Base-by-base conservation (phyloP, 2,329 filamentous ascomycete species). In the Verticillium klebahnii region DNA sequence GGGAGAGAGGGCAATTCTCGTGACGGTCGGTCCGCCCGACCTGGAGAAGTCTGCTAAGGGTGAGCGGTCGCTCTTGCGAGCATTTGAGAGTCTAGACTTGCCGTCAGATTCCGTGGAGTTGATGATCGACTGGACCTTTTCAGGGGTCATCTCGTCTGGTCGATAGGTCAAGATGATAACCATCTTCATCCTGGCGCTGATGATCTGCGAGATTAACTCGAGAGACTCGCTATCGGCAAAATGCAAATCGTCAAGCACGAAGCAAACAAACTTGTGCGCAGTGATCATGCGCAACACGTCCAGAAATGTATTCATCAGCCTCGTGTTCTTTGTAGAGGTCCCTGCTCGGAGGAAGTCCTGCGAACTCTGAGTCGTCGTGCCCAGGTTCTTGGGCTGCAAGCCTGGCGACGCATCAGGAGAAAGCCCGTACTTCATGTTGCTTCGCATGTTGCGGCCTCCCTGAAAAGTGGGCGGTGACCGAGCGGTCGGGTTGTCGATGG, bases 221-320 rank as follows among this genome's bases (percentile, higher is more conserved):
- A 95, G 77, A 15, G 90, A 95, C 73, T 97, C 94, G 31, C 90
- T 86, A 71, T 97, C 94, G 7, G 93, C 92, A 73, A 92, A 95
- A 69, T 97, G 93, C 36, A 97, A 78, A 73, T 97, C 94, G 70
- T 97, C 94, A 32, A 97, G 77, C 68, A 89, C 93, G 68, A 97
- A 88, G 70, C 92, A 96, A 60, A 97, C 93, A 69, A 97, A 88
- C 69, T 93, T 95, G 72, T 93, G 88, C 23, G 88, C 82, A 0
- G 92, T 90, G 61, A 98, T 88, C 52, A 96, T 85, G 59, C 91
- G 86, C 58, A 97, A 75, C 11, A 97, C 89, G 67, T 97, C 93
- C 56, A 97, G 78, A 68, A 96, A 94, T 1, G 91, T 93, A 70
- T 93, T 94, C 82, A 94, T 91, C 61, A 97, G 83, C 14, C 92